These are phyloP conservation scores for Sugiyamaella boreocaroliniensis DNA, from an alignment of 805 yeast species.

Conservation along the genomic window DNA sequence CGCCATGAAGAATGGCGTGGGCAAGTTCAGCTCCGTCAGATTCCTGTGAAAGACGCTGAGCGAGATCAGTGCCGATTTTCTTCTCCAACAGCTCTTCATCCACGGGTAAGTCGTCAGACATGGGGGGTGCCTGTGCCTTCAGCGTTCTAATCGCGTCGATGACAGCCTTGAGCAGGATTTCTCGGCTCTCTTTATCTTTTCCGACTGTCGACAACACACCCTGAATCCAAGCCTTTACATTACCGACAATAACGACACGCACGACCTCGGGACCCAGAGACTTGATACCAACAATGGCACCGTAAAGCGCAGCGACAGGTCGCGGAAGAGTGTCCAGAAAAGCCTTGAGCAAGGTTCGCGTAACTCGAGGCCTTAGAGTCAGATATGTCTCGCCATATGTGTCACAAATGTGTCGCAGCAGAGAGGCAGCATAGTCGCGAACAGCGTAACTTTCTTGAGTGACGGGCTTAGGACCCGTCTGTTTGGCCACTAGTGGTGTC, in stretches of 20 bases:
- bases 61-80: slow-evolving; percentile 56
- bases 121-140: slow-evolving; percentile 22
- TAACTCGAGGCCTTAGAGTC: slow-evolving; percentile 85
- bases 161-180: slow-evolving; percentile 43
- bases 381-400: slow-evolving; percentile 81
- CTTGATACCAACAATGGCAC: slow-evolving; percentile 78
- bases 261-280: slow-evolving; percentile 85
- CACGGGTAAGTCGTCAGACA: slow-evolving; percentile 34
- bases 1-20: slow-evolving; percentile 10
- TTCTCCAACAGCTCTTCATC: slow-evolving; percentile 39
- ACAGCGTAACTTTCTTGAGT: slow-evolving; percentile 46
- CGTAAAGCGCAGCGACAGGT: slow-evolving; percentile 86
- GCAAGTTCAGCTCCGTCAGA: slow-evolving; percentile 9
- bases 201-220: slow-evolving; percentile 24
- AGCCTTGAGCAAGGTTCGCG: slow-evolving; percentile 86
- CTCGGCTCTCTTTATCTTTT: slow-evolving; percentile 37
- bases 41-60: slow-evolving; percentile 29
- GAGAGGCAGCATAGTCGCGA: slow-evolving; percentile 81
- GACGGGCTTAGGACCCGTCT: slow-evolving; percentile 53
- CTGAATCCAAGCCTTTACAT: slow-evolving; percentile 66
- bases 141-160: slow-evolving; percentile 51
- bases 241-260: slow-evolving; percentile 76
- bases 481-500: slow-evolving; percentile 81
- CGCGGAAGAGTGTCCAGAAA: slow-evolving; percentile 69
- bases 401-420: slow-evolving; percentile 69